A percentile compares a stretch with the other conserved stretches of the same genome.
Evolutionary conservation across 192 early-diverging fungal genomes (phyloP).

Genomic region (Paraglomus occultum): DNA sequence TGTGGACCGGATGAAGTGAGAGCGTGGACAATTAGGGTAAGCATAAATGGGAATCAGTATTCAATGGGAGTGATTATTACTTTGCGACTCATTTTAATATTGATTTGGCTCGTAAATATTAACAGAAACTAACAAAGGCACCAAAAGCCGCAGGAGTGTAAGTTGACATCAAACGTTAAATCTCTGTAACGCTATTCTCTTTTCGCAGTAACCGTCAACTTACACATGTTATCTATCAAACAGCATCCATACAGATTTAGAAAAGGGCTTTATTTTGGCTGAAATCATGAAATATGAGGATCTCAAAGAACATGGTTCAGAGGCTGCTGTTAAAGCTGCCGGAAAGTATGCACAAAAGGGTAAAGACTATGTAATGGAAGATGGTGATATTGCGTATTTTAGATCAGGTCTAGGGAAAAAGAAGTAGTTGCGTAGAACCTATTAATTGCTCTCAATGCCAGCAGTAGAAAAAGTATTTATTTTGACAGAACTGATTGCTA

Average conservation of each 20-base stretch:
- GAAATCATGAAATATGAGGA: conserved; percentile 91
- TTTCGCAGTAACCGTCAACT: conserved; percentile 56
- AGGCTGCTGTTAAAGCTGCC: conserved; percentile 84
- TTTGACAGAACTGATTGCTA: too few species aligned
- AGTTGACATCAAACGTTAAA: conserved; percentile 24
- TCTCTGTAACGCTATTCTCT: conserved; percentile 42
- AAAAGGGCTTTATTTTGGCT: conserved; percentile 90
- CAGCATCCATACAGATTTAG: conserved; percentile 87
- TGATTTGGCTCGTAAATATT: neutral
- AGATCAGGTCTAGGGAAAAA: conserved; percentile 27
- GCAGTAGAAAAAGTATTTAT: too few species aligned
- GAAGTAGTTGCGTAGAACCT: neutral
- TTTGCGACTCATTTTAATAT: neutral
- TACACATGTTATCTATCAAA: conserved; percentile 79
- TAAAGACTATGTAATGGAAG: conserved; percentile 88
- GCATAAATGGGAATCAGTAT: neutral
- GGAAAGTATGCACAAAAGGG: conserved; percentile 92
- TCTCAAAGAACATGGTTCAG: conserved; percentile 77
- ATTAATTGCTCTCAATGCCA: too few species aligned
- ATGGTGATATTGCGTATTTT: conserved; percentile 92
- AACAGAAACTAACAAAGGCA: conserved; percentile 40
- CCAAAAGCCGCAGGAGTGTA: conserved; percentile 29
- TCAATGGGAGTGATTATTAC: neutral
- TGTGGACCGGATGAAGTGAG: conserved; percentile 88
- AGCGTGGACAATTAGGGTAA: conserved; percentile 79